phyloP scores from a whole-genome alignment of 352 stramenopile species.

The Phytophthora sojae region DNA sequence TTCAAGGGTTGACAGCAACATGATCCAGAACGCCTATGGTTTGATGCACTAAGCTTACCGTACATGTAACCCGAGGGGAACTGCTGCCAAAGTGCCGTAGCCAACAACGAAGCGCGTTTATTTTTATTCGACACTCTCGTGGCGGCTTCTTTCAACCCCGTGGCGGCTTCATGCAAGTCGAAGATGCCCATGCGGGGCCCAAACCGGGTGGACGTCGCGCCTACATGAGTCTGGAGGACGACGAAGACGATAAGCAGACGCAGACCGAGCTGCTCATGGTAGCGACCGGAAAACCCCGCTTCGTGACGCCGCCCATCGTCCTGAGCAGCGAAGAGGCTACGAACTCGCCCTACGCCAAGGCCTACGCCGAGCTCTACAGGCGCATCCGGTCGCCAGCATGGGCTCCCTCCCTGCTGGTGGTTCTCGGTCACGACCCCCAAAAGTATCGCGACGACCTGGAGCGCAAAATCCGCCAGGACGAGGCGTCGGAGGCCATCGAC shows the following conservation, averaged over 20 bases:
- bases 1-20: no score
- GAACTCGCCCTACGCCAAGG: slow-evolving; percentile 14
- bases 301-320: slow-evolving; percentile 28
- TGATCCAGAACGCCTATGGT: no score
- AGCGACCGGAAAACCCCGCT: slow-evolving; percentile 5
- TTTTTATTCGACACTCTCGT: not conserved
- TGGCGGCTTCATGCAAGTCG: slow-evolving; percentile 14
- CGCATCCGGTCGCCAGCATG: slow-evolving; percentile 21
- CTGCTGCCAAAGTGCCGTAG: no score
- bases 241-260: slow-evolving; percentile 23
- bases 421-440: slow-evolving; percentile 29
- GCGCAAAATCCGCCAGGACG: slow-evolving; percentile 31
- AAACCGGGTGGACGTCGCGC: slow-evolving; percentile 11
- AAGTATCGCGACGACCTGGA: slow-evolving; percentile 29
- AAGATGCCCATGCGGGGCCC: not conserved
- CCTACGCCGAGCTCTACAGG: slow-evolving; percentile 25
- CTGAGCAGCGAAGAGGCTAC: slow-evolving; percentile 23
- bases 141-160: not conserved
- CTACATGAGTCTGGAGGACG: slow-evolving; percentile 10
- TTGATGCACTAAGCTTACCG: no score
- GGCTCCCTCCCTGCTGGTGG: slow-evolving; percentile 23
- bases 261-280: slow-evolving; percentile 18
- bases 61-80: no score
- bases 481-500: slow-evolving; percentile 29
- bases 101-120: no score